A percentile compares a stretch with the other conserved stretches of the same genome.
Evolutionary conservation across 257 asterid species (phyloP).

Genomic region (Penstemon barbatus): DNA sequence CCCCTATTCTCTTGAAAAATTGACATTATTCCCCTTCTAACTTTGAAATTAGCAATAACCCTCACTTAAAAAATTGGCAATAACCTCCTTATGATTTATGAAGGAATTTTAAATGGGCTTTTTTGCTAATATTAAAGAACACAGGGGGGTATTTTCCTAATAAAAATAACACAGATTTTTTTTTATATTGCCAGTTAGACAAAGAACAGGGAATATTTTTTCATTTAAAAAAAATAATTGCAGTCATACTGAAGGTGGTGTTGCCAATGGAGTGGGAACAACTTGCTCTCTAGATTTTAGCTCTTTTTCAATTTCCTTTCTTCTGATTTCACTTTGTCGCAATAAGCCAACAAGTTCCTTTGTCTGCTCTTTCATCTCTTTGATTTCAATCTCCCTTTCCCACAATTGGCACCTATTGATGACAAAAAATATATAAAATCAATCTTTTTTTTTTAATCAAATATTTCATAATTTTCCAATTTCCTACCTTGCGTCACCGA

Average conservation of each 20-base stretch:
- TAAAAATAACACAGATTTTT: too few relatives aligned
- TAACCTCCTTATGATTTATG: too few relatives aligned
- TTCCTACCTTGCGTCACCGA: conserved; percentile 81
- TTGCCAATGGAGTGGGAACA: conserved; percentile 53
- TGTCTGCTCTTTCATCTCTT: conserved; percentile 93
- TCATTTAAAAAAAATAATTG: not conserved
- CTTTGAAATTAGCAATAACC: too few relatives aligned
- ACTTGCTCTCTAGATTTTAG: conserved; percentile 70
- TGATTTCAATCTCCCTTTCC: conserved; percentile 85
- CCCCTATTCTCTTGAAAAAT: too few relatives aligned
- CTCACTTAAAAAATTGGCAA: too few relatives aligned
- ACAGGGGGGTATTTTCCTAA: too few relatives aligned
- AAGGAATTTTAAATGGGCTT: too few relatives aligned
- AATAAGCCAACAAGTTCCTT: conserved; percentile 81
- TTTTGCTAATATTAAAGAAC: too few relatives aligned
- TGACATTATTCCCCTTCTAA: too few relatives aligned
- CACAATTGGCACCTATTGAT: conserved; percentile 76
- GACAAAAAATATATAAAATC: conserved; percentile 14
- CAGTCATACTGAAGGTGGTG: conserved; percentile 73
- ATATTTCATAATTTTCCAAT: not conserved
- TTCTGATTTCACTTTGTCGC: conserved; percentile 81
- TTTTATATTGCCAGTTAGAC: not conserved
- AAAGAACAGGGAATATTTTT: too few relatives aligned
- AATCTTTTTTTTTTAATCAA: not conserved
- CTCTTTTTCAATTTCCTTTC: conserved; percentile 87